Evolutionary conservation across 352 stramenopile genomes (phyloP), one percentile per base, ranked within the genome.

Genomic region (Aphanomyces astaci): DNA sequence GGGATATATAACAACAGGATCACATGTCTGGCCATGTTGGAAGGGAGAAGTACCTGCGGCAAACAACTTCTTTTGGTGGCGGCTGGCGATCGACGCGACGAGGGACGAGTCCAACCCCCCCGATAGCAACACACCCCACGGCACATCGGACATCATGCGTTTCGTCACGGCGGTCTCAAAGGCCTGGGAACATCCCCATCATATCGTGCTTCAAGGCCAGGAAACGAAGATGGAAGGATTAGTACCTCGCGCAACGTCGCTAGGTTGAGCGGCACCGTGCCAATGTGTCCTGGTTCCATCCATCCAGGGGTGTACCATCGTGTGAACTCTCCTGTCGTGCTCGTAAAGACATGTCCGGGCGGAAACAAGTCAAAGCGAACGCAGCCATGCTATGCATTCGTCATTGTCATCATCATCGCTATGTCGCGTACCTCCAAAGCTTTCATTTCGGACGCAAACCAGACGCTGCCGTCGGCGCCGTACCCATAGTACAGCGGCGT

Each of bases 91-190:
- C 13, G 93, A 97, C 48, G 96, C 96, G 22, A 99, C 96, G 48
- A 99, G 85, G 19, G 95, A 99, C 49, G 96, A 99, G 78, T 99
- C 97, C 24, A 99, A 81, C 11, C 97, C 96, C 56, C 97, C 97
- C 10, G 90, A 98, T 19, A 99, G 90, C 66, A 99, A 78, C 36
- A 99, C 96, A 63, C 97, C 97, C 96, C 96, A 99, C 31, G 96
- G 96, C 30, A 99, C 96, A 72, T 99, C 97, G 13, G 94, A 96
- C 96, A 99, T 99, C 95, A 99, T 98, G 62, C 96, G 88, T 57
- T 95, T 83, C 71, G 90, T 96, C 24, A 99, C 96, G 4, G 96
- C 80, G 39, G 87, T 86, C 73, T 98, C 94, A 73, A 99, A 99
- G 13, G 91, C 80, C 32, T 85, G 73, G 48, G 28, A 10, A 22